Conservation (phyloP, 2,329 filamentous ascomycete genomes). For the Epichloe brachyelytri region DNA sequence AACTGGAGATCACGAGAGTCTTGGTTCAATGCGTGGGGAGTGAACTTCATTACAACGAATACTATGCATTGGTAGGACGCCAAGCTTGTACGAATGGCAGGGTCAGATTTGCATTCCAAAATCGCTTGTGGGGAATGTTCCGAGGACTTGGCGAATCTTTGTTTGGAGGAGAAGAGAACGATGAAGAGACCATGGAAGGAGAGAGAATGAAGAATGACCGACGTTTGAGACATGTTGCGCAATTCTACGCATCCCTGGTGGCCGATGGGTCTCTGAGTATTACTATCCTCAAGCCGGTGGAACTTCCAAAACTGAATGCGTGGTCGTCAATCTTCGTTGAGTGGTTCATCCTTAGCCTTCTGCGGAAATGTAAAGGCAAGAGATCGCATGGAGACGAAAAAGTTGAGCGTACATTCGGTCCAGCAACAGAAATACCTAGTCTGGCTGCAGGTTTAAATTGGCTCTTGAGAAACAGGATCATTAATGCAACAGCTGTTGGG, state of each 20-base stretch:
- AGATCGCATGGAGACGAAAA: slow-evolving; percentile 38
- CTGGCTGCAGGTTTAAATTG: slow-evolving; percentile 65
- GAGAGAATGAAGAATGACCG: slow-evolving; percentile 34
- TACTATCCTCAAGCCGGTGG: slow-evolving; percentile 52
- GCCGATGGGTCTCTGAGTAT: slow-evolving; percentile 32
- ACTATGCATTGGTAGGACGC: slow-evolving; percentile 76
- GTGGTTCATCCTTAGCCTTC: slow-evolving; percentile 61
- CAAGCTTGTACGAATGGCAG: slow-evolving; percentile 64
- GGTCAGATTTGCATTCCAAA: slow-evolving; percentile 75
- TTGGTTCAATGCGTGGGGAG: slow-evolving; percentile 76
- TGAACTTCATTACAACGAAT: slow-evolving; percentile 79
- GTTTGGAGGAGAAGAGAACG: slow-evolving; percentile 50
- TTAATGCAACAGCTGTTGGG: slow-evolving; percentile 45
- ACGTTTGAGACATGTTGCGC: slow-evolving; percentile 39
- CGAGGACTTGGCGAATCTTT: slow-evolving; percentile 71
- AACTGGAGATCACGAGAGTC: slow-evolving; percentile 76
- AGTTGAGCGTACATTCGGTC: slow-evolving; percentile 54
- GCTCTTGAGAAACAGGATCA: slow-evolving; percentile 64
- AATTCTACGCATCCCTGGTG: slow-evolving; percentile 40
- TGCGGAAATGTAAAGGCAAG: slow-evolving; percentile 47
- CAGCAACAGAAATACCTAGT: slow-evolving; percentile 48
- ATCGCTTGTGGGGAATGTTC: slow-evolving; percentile 76
- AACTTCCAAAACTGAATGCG: slow-evolving; percentile 62
- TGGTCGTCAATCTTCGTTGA: slow-evolving; percentile 72
- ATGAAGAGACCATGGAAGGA: slow-evolving; percentile 38